Evolutionary conservation across 2,329 filamentous ascomycete genomes (phyloP).

Genomic region (Fusarium robinianum): DNA sequence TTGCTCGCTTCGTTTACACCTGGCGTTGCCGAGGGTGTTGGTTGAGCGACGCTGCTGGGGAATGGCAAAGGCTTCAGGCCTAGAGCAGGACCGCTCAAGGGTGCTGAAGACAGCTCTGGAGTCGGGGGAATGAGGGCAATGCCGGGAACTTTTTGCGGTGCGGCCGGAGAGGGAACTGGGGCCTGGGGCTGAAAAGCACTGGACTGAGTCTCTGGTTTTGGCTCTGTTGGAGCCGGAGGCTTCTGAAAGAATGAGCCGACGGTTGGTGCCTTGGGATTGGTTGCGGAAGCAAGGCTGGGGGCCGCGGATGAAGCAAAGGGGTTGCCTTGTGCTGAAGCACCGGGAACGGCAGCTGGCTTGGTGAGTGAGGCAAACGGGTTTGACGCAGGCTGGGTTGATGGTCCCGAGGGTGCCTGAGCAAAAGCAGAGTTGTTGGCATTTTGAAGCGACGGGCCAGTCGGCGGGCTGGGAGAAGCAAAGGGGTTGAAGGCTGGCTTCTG

Average conservation of each 20-base stretch:
- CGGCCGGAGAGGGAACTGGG: neutral
- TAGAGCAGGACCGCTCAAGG: conserved; percentile 16
- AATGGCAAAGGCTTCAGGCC: conserved; percentile 1
- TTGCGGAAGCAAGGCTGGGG: conserved; percentile 1
- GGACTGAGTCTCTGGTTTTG: conserved; percentile 4
- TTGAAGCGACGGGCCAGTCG: conserved; percentile 9
- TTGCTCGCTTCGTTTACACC: too few species aligned
- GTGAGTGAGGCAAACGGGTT: conserved; percentile 26
- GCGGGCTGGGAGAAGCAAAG: conserved; percentile 21
- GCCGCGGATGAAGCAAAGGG: conserved; percentile 17
- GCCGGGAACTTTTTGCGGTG: conserved; percentile 13
- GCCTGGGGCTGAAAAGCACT: conserved; percentile 1
- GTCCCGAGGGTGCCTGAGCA: conserved; percentile 3
- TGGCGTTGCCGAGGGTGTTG: conserved; percentile 1
- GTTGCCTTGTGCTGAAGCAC: conserved; percentile 8
- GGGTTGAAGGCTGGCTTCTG: conserved; percentile 23
- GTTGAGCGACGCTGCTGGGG: neutral
- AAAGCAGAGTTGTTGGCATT: conserved; percentile 5
- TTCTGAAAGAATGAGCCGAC: conserved; percentile 16
- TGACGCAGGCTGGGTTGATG: conserved; percentile 4
- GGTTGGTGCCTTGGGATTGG: neutral
- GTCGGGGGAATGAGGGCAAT: conserved; percentile 23
- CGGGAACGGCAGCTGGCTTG: conserved; percentile 4
- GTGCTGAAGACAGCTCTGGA: conserved; percentile 17
- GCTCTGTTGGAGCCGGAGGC: neutral